A percentile compares a stretch with the other conserved stretches of the same genome.
phyloP scores from a whole-genome alignment of 441 rosid species.

The Corymbia citriodora region DNA sequence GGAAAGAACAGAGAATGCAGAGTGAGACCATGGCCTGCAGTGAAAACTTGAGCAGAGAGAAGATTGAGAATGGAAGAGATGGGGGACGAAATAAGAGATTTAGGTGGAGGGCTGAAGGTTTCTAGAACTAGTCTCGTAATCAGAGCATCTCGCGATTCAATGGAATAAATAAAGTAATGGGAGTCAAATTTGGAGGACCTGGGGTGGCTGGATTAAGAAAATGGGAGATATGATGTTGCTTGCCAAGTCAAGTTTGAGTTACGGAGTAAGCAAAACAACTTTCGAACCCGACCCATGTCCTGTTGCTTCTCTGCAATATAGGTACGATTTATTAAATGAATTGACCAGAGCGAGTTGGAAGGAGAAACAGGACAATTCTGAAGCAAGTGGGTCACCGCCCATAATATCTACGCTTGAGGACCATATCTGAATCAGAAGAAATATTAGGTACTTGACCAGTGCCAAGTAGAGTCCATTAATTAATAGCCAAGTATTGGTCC shows the following conservation, averaged over 20 bases:
- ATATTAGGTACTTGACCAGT: too few relatives aligned
- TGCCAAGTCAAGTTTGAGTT: neutral
- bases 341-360: neutral
- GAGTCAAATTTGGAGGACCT: neutral
- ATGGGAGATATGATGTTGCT: neutral
- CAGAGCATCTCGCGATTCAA: neutral
- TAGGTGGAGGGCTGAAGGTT: neutral
- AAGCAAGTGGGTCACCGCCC: neutral
- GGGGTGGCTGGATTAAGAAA: neutral
- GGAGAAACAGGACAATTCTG: rapidly evolving
- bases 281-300: neutral
- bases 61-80: neutral
- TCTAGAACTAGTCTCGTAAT: rapidly evolving
- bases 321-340: neutral
- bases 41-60: neutral
- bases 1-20: neutral
- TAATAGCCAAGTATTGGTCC: neutral
- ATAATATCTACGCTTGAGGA: neutral
- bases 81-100: neutral
- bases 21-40: neutral
- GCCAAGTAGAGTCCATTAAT: neutral
- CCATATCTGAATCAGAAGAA: neutral
- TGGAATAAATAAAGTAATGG: neutral
- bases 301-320: too few relatives aligned
- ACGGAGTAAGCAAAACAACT: neutral